phyloP scores from a whole-genome alignment of 208 protist species.

The Crithidia mellificae region DNA sequence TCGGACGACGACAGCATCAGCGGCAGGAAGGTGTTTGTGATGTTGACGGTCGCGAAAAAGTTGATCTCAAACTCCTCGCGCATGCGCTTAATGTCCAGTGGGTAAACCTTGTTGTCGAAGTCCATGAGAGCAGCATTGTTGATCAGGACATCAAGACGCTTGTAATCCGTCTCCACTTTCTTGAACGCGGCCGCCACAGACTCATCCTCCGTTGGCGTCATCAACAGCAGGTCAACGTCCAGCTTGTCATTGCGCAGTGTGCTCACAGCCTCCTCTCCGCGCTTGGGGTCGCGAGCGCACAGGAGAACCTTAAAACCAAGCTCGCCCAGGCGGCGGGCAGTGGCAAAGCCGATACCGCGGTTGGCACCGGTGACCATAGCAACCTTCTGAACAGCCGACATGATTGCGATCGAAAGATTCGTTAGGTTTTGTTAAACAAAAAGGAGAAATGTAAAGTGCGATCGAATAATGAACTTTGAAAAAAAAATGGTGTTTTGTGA shows the following conservation, averaged over 20 bases:
- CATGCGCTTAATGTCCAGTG: constrained; percentile 58
- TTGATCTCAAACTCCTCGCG: constrained; percentile 69
- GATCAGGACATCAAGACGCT: constrained; percentile 71
- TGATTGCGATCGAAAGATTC: constrained; percentile 30
- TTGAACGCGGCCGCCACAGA: constrained; percentile 54
- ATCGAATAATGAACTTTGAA: too few relatives aligned
- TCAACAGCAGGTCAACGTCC: constrained; percentile 48
- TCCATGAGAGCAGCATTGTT: constrained; percentile 73
- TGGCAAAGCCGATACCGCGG: constrained; percentile 84
- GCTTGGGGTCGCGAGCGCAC: constrained; percentile 56
- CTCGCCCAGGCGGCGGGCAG: constrained; percentile 59
- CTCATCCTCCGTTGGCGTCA: constrained; percentile 51
- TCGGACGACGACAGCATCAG: constrained; percentile 59
- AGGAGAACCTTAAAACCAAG: constrained; percentile 75
- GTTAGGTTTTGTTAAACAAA: background rate
- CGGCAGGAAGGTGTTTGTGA: constrained; percentile 75
- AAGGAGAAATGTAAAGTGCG: background rate
- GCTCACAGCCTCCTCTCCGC: constrained; percentile 55
- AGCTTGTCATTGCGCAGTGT: constrained; percentile 48
- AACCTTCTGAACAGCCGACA: constrained; percentile 42
- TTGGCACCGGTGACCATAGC: constrained; percentile 81
- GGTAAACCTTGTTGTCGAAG: constrained; percentile 40
- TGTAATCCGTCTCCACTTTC: constrained; percentile 44
- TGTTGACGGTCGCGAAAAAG: constrained; percentile 58
- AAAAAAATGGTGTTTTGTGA: too few relatives aligned